These are phyloP conservation scores for Isatis lusitanica DNA, from an alignment of 441 rosid species.

Conservation along the genomic window DNA sequence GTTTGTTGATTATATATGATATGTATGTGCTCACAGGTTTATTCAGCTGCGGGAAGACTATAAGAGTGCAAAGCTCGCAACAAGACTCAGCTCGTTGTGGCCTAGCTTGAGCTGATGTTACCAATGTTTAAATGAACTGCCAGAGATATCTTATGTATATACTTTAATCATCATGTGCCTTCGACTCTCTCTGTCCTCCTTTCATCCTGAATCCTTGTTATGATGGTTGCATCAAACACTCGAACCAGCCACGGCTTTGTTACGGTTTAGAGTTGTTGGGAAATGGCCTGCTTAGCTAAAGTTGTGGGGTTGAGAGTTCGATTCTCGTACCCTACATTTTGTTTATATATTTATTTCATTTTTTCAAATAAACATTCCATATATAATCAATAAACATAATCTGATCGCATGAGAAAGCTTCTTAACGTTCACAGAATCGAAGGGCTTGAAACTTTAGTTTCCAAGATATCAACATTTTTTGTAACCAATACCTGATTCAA, in stretches of 20 bases:
- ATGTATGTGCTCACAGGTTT: constrained; percentile 55
- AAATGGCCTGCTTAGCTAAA: background rate
- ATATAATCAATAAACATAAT: too few species aligned
- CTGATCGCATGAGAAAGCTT: background rate
- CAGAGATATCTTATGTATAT: constrained; percentile 18
- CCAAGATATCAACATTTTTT: background rate
- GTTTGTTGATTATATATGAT: background rate
- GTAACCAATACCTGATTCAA: too few species aligned
- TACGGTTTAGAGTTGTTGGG: background rate
- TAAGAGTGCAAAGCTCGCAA: constrained; percentile 87
- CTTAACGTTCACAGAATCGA: too few species aligned
- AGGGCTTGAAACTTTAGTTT: background rate
- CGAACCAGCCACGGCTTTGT: background rate
- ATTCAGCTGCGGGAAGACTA: constrained; percentile 96
- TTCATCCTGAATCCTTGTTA: background rate
- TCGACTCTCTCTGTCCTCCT: background rate
- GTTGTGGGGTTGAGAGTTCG: background rate
- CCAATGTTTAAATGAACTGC: background rate
- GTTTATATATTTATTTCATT: background rate
- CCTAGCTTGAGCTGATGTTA: constrained; percentile 65
- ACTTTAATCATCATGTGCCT: background rate
- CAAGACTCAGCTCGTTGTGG: constrained; percentile 83
- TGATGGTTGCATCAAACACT: background rate
- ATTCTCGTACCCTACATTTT: background rate
- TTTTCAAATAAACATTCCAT: background rate